These are phyloP conservation scores for Rubus parviflorus DNA, from an alignment of 306 rosid species.

Conservation along the genomic window DNA sequence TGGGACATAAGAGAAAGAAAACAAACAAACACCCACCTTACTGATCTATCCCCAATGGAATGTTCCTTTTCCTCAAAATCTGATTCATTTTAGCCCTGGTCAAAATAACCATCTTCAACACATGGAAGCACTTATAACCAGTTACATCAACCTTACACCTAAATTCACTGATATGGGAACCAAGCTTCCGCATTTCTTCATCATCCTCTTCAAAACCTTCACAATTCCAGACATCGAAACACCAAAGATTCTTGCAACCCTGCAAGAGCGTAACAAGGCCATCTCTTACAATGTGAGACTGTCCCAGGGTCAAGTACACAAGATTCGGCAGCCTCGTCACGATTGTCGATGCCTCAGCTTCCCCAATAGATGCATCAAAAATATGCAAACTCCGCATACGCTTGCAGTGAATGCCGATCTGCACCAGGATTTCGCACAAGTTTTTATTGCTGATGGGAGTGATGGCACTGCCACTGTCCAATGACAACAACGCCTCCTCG, in stretches of 20 bases:
- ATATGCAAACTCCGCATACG: not conserved
- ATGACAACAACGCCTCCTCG: not conserved
- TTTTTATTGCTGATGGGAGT: not conserved
- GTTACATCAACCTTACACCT: not conserved
- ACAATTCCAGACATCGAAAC: not conserved
- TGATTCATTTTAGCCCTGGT: not conserved
- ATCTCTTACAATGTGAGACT: not conserved
- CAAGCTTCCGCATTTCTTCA: not conserved
- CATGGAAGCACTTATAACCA: not conserved
- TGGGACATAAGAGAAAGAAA: too few species aligned
- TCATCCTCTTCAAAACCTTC: not conserved
- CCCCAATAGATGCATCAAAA: not conserved
- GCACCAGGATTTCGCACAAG: not conserved
- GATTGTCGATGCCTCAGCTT: not conserved
- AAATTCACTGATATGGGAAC: not conserved
- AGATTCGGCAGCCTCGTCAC: not conserved
- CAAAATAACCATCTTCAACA: constrained; percentile 4
- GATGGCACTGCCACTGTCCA: not conserved
- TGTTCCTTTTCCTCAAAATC: not conserved
- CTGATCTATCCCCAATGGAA: not conserved
- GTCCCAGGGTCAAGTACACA: not conserved
- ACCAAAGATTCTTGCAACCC: not conserved
- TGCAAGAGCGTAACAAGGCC: not conserved
- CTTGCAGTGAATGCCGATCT: not conserved
- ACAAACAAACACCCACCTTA: too few species aligned